Conservation (phyloP, 2,329 filamentous ascomycete species). For the Dactylonectria estremocensis region DNA sequence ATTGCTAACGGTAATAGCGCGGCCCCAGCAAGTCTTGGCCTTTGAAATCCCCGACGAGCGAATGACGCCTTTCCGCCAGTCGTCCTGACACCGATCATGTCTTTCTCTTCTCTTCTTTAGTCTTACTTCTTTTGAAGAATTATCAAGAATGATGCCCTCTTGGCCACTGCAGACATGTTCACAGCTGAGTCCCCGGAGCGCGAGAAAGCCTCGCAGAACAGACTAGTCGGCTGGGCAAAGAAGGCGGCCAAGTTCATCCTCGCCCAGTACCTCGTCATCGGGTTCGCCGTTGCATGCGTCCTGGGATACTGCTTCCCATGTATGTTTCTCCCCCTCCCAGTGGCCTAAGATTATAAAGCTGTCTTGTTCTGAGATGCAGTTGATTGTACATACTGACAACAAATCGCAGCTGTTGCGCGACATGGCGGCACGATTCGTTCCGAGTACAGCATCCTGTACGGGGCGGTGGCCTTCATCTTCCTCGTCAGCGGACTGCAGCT, state of each 20-base stretch:
- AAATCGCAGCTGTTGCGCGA: conserved; percentile 60
- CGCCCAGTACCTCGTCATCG: conserved; percentile 77
- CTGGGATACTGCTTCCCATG: conserved; percentile 61
- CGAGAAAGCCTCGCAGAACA: conserved; percentile 10
- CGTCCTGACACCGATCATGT: conserved; percentile 7
- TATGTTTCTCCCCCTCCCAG: conserved; percentile 46
- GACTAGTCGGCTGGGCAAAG: conserved; percentile 33
- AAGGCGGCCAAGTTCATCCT: conserved; percentile 55
- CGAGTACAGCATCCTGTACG: conserved; percentile 76
- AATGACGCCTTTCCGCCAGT: conserved; percentile 9
- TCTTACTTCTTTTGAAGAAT: neutral
- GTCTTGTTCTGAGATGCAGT: neutral
- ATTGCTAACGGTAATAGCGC: conserved; percentile 43
- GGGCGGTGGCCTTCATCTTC: conserved; percentile 79
- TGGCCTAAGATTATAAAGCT: neutral
- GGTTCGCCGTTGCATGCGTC: conserved; percentile 69
- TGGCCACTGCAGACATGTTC: conserved; percentile 32
- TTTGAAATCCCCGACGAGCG: conserved; percentile 26
- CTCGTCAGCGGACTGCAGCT: conserved; percentile 80
- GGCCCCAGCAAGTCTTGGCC: conserved; percentile 26
- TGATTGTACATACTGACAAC: conserved; percentile 22
- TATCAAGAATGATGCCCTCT: conserved; percentile 3
- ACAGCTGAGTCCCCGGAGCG: conserved; percentile 30
- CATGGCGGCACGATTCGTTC: conserved; percentile 66
- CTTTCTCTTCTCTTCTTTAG: neutral